These are phyloP conservation scores for Phytophthora brassicae DNA, from an alignment of 352 stramenopile species.

Conservation along the genomic window DNA sequence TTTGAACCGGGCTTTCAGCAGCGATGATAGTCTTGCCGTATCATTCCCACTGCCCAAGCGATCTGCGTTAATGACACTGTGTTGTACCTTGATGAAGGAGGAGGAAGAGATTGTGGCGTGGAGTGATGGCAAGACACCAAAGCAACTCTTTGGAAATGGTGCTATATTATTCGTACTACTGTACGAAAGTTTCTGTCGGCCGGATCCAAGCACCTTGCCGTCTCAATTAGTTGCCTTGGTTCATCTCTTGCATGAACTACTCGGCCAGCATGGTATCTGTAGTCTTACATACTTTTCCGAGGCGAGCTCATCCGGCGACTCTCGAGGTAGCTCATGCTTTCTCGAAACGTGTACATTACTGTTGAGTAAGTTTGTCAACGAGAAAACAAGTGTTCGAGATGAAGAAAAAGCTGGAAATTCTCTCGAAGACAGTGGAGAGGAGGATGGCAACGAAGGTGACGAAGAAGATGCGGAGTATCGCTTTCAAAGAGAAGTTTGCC, in stretches of 20 bases:
- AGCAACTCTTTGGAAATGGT: conserved; percentile 51
- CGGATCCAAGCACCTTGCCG: not conserved
- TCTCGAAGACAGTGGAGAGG: conserved; percentile 7
- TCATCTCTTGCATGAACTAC: conserved; percentile 44
- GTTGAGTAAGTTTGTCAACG: conserved; percentile 34
- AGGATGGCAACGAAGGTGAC: conserved; percentile 18
- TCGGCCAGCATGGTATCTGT: conserved; percentile 52
- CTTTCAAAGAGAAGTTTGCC: conserved; percentile 56
- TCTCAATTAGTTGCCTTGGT: conserved; percentile 28
- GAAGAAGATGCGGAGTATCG: conserved; percentile 20
- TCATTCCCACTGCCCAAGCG: conserved; percentile 30
- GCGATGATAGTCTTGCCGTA: conserved; percentile 2
- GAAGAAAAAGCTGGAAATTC: conserved; percentile 3
- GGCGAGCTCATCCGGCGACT: conserved; percentile 5
- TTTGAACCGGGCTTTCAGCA: conserved; percentile 32
- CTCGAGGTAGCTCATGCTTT: conserved; percentile 32
- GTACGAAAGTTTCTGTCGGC: conserved; percentile 27
- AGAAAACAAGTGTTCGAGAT: conserved; percentile 11
- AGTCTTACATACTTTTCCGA: conserved; percentile 37
- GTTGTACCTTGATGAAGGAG: conserved; percentile 66
- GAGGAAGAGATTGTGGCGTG: conserved; percentile 52
- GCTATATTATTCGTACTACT: conserved; percentile 56
- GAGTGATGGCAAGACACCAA: conserved; percentile 46
- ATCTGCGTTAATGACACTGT: conserved; percentile 44
- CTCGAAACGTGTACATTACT: conserved; percentile 42